phyloP scores from a whole-genome alignment of 2,329 filamentous ascomycete genomes.

The Xylariaceae sp. region DNA sequence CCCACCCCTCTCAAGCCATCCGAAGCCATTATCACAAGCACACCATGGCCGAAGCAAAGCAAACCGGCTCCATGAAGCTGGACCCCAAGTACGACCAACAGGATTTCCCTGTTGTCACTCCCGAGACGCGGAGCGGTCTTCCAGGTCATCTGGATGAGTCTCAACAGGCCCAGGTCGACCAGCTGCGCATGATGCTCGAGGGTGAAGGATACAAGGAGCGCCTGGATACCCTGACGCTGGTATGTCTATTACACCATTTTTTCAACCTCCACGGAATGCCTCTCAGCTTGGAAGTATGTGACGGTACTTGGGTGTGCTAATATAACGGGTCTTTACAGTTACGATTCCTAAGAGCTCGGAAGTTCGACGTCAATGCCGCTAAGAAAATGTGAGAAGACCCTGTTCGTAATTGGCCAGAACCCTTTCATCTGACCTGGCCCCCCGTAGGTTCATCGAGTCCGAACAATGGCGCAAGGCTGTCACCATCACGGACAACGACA shows the following conservation, averaged over 20 bases:
- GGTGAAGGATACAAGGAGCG: constrained; percentile 74
- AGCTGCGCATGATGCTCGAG: constrained; percentile 84
- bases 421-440: constrained; percentile 1
- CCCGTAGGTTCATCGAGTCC: constrained; percentile 74
- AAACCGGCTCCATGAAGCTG: constrained; percentile 46
- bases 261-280: no score
- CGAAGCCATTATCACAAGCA: no score
- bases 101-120: constrained; percentile 80
- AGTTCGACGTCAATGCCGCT: constrained; percentile 80
- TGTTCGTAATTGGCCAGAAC: constrained; percentile 12
- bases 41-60: constrained; percentile 19
- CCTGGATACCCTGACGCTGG: constrained; percentile 88
- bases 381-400: constrained; percentile 76
- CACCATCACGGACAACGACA: constrained; percentile 81
- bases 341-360: constrained; percentile 87
- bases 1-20: no score
- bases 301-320: no score
- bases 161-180: constrained; percentile 84
- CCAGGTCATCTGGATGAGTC: constrained; percentile 80
- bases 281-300: no score
- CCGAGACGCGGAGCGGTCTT: constrained; percentile 69
- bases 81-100: constrained; percentile 95
- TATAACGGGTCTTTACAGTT: constrained; percentile 58
- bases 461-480: constrained; percentile 88
- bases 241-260: constrained; percentile 36